Conservation (phyloP, 495 filamentous ascomycete genomes). For the Hypomontagnella submonticulosa region DNA sequence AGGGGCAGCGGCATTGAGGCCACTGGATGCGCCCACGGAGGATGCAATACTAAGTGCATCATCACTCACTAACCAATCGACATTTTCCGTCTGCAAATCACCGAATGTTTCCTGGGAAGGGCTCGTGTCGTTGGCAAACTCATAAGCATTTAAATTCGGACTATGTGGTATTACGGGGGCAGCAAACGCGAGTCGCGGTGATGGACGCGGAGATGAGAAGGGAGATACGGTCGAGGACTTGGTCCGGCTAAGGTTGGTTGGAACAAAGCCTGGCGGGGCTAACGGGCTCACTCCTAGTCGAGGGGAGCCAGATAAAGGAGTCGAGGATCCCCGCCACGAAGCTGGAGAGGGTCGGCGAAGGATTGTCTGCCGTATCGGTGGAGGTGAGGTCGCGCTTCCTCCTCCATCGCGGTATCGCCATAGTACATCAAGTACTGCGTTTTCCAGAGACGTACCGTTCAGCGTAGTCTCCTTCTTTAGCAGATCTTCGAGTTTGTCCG, state of each 20-base stretch:
- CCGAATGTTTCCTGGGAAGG: conserved; percentile 87
- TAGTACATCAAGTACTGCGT: conserved; percentile 88
- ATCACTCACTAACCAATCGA: conserved; percentile 96
- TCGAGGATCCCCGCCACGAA: conserved; percentile 86
- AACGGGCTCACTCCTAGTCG: conserved; percentile 82
- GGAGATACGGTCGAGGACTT: conserved; percentile 85
- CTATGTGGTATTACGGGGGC: conserved; percentile 94
- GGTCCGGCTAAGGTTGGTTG: conserved; percentile 75
- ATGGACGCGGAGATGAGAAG: conserved; percentile 93
- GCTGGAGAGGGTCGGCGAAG: conserved; percentile 91
- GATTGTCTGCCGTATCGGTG: conserved; percentile 83
- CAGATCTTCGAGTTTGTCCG: conserved; percentile 89
- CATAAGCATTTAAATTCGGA: conserved; percentile 91
- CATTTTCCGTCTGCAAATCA: conserved; percentile 90
- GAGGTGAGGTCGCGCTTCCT: conserved; percentile 80
- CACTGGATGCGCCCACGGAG: conserved; percentile 69
- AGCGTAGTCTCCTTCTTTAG: conserved; percentile 82
- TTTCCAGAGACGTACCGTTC: conserved; percentile 82
- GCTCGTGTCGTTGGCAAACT: conserved; percentile 79
- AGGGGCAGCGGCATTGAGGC: conserved; percentile 78
- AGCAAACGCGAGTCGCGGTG: conserved; percentile 89
- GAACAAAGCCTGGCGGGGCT: conserved; percentile 83
- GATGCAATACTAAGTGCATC: conserved; percentile 84
- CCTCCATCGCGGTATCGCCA: conserved; percentile 89
- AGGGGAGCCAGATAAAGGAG: conserved; percentile 80